These are phyloP conservation scores for Tirmania nivea DNA, from an alignment of 495 filamentous ascomycete species.

Conservation along the genomic window DNA sequence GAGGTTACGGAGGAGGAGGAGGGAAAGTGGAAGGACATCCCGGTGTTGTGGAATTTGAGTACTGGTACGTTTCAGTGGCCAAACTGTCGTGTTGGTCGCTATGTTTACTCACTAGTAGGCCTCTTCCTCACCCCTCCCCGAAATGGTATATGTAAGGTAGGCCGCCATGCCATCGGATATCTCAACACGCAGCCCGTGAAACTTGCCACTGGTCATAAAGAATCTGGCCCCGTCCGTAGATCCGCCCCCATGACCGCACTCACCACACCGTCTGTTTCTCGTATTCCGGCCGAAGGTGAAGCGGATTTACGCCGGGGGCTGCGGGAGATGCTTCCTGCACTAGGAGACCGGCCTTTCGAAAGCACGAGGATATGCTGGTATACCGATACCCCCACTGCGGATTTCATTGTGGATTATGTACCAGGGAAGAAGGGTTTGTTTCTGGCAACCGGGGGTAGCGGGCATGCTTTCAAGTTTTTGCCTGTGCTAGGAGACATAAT, in stretches of 20 bases:
- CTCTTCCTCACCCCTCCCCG: conserved; percentile 56
- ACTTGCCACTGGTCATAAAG: conserved; percentile 12
- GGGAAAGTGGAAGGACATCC: conserved; percentile 36
- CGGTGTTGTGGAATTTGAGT: conserved; percentile 56
- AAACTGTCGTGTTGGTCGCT: neutral
- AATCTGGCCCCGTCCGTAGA: conserved; percentile 13
- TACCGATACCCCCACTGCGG: conserved; percentile 54
- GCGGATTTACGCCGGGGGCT: conserved; percentile 39
- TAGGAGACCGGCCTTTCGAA: conserved; percentile 41
- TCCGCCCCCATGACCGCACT: conserved; percentile 29
- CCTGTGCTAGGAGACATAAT: conserved; percentile 65
- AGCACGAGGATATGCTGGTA: conserved; percentile 77
- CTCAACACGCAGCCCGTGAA: conserved; percentile 36
- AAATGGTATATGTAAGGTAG: conserved; percentile 54
- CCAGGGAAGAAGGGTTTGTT: conserved; percentile 46
- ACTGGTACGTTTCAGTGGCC: conserved; percentile 32
- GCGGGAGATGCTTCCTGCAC: conserved; percentile 36
- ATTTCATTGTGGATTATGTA: conserved; percentile 65
- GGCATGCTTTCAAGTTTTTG: conserved; percentile 78
- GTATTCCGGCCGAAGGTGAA: conserved; percentile 38
- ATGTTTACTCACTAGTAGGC: neutral
- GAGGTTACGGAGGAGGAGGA: conserved; percentile 47
- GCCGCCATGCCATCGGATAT: conserved; percentile 66
- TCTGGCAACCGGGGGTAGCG: conserved; percentile 64
- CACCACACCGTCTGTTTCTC: conserved; percentile 21